Evolutionary conservation across 1,284 basidiomycete species (phyloP), one percentile per base, ranked within the genome.

Genomic region (Wolfiporia cocos): DNA sequence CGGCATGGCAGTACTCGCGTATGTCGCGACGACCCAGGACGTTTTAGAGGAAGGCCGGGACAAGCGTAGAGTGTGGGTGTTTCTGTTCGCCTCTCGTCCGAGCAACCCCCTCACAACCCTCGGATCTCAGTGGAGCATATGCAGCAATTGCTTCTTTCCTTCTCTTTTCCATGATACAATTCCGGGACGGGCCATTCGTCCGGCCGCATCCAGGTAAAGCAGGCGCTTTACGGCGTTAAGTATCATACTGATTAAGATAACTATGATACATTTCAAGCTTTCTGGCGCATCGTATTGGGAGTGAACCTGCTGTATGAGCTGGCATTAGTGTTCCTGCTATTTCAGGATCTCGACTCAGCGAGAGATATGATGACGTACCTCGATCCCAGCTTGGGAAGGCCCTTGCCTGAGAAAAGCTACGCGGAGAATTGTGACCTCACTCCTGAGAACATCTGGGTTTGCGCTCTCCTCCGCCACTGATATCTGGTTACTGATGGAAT

Each of bases 301-400:
- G 65, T 87, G 46, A 92, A 92, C 61, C 61, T 91, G 12, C 68
- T 90, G 20, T 92, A 92, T 57, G 86, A 88, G 57, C 68, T 90
- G 32, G 77, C 74, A 3, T 67, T 92, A 30, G 87, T 89, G 38
- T 92, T 89, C 62, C 60, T 91, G 24, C 71, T 90, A 36, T 91
- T 90, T 63, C 86, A 91, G 59, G 87, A 91, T 61, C 67, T 90
- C 22, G 65, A 70, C 38, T 84, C 83, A n/a, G 88, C 88, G 5
- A 74, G 84, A 39, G 58, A 66, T 32, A 85, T 89, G 80, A 83
- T 90, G 81, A 79, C 71, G 36, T 76, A 78, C 51, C 68, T 91
- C 22, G 87, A 90, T 58, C 71, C 80, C 12, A 70, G 67, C 42
- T 68, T 91, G 37, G 84, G 84, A n/a, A 72, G 71, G 24, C 76